Base-by-base conservation (phyloP, 1,284 basidiomycete species). In the Lentinus polychrous region DNA sequence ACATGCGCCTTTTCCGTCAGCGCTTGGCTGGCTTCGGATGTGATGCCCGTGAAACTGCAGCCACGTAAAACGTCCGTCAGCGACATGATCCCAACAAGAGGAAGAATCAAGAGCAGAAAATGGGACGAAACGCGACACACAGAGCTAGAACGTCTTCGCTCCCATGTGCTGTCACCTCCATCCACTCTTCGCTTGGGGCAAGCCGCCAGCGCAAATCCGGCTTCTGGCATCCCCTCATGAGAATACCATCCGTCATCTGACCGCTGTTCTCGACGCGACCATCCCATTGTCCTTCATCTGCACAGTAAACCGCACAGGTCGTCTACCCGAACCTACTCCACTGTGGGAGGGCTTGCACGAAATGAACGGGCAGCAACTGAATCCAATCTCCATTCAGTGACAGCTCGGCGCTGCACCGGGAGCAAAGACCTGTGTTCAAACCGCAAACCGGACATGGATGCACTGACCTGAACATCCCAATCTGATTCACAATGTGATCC, bases 401-500 rank as follows among this genome's bases (percentile, higher is more conserved):
- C 15, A 41, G 20, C 39, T 20, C 36, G 36, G 36, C 36, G 36
- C 36, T 7, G 18, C 36, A 37, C 4, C n/a, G 7, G 12, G n/a
- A 37, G n/a, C 36, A n/a, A 20, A 6, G n/a, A 6, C 36, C n/a
- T 20, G 36, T n/a, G 36, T 20, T 37, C n/a, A n/a, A 37, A 20
- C n/a, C 36, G 36, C 36, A 20, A 37, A n/a, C n/a, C n/a, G n/a
- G n/a, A n/a, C n/a, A n/a, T n/a, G n/a, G n/a, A n/a, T 27, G 27
- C 27, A 62, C 81, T 55, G 64, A 87, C 87, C 85, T 90, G 72
- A 92, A 92, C 91, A 91, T 91, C 50, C 91, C 92, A 65, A 94
- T 94, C 74, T 95, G 92, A 50, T 81, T 78, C 58, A 85, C 72
- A 60, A 97, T 91, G 67, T 98, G 94, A 17, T 83, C 78, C 95